A percentile compares a stretch with the other conserved stretches of the same genome.
Evolutionary conservation across 1,284 basidiomycete genomes (phyloP).

Genomic region (Malassezia sympodialis): DNA sequence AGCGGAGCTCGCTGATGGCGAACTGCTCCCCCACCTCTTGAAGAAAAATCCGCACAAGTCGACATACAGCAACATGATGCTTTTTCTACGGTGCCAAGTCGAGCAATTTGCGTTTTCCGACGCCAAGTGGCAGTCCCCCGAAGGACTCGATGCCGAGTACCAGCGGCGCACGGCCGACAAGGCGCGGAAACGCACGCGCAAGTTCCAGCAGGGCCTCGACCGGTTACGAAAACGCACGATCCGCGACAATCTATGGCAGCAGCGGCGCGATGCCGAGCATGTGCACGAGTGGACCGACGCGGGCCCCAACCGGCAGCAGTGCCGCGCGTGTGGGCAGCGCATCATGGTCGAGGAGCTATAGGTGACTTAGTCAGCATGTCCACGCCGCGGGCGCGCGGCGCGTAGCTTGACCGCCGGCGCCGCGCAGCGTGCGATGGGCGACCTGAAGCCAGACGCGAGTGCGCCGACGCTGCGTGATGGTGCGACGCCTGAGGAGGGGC

Average conservation of each 20-base stretch:
- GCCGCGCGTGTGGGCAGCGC: slow-evolving; percentile 15
- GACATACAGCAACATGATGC: slow-evolving; percentile 98
- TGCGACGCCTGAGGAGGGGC: background rate
- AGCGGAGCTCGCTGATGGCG: slow-evolving; percentile 86
- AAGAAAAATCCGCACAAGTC: slow-evolving; percentile 95
- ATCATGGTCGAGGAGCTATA: slow-evolving; percentile 16
- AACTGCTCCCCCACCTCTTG: slow-evolving; percentile 81
- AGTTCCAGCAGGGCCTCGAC: slow-evolving; percentile 50
- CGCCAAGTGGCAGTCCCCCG: slow-evolving; percentile 89
- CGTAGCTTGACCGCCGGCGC: background rate
- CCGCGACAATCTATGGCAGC: slow-evolving; percentile 37
- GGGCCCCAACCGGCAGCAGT: background rate
- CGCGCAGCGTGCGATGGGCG: background rate
- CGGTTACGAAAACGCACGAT: slow-evolving; percentile 36
- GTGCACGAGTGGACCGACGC: slow-evolving; percentile 28
- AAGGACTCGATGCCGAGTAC: slow-evolving; percentile 81
- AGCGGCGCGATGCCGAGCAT: slow-evolving; percentile 37
- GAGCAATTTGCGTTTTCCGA: slow-evolving; percentile 79
- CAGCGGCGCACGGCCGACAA: slow-evolving; percentile 68
- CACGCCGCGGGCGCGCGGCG: background rate
- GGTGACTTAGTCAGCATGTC: background rate
- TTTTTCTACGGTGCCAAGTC: slow-evolving; percentile 85
- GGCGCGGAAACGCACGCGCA: slow-evolving; percentile 80
- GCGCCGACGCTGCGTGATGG: background rate
- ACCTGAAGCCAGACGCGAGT: background rate